Conservation (phyloP, 306 rosid genomes). For the Vigna hirtella region DNA sequence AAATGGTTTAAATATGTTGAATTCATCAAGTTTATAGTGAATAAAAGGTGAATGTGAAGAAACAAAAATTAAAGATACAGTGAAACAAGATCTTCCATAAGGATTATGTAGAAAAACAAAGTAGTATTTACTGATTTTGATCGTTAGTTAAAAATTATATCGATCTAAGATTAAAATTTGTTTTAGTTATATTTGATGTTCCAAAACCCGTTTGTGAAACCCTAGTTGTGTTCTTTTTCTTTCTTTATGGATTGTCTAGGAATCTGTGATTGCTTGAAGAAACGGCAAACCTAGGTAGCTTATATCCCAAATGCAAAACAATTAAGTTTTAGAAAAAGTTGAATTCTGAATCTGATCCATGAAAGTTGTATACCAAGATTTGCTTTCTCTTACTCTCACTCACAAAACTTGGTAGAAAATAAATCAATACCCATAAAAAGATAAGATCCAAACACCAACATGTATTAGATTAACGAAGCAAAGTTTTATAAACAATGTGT, state of each 20-base stretch:
- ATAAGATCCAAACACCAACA: constrained; percentile 1
- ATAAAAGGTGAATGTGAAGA: no score
- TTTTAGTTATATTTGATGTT: not conserved
- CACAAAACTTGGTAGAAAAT: constrained; percentile 3
- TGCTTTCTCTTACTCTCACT: constrained; percentile 34
- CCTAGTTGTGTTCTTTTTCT: constrained; percentile 3
- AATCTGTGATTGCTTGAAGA: constrained; percentile 52
- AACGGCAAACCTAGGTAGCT: constrained; percentile 38
- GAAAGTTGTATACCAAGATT: constrained; percentile 10
- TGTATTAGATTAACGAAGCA: not conserved
- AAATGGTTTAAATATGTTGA: no score
- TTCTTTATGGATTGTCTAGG: constrained; percentile 42
- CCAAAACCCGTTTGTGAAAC: not conserved
- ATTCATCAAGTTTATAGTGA: no score
- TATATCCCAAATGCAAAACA: constrained; percentile 32
- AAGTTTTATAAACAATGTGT: not conserved
- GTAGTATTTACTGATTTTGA: no score
- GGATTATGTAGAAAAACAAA: no score
- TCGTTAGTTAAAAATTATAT: no score
- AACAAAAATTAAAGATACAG: no score
- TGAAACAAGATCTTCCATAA: no score
- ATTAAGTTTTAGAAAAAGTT: constrained; percentile 17
- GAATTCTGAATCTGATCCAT: constrained; percentile 37
- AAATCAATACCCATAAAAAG: not conserved
- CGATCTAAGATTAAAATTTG: no score